Evolutionary conservation across 495 filamentous ascomycete species (phyloP).

Genomic region (Endocarpon pusillum): DNA sequence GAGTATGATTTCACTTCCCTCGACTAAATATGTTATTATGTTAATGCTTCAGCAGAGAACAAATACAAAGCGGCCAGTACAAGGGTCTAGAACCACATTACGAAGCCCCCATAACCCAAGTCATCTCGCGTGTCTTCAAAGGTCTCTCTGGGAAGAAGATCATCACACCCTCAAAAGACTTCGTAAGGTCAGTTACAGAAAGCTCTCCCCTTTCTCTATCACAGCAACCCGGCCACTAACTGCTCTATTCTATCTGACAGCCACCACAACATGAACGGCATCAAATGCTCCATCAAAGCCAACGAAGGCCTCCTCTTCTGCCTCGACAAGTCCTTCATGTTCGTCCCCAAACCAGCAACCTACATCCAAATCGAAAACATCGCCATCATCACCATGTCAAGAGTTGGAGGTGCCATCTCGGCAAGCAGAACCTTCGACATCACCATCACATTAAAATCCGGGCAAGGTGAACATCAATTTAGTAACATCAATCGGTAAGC

Average conservation of each 20-base stretch:
- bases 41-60: slow-evolving; percentile 52
- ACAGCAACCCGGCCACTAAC: neutral
- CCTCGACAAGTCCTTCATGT: slow-evolving; percentile 96
- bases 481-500: slow-evolving; percentile 90
- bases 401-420: slow-evolving; percentile 84
- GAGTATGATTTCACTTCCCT: slow-evolving; percentile 30
- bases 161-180: slow-evolving; percentile 83
- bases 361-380: slow-evolving; percentile 91
- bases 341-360: slow-evolving; percentile 93
- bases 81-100: slow-evolving; percentile 77
- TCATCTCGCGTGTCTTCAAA: slow-evolving; percentile 86
- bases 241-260: slow-evolving; percentile 18
- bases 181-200: slow-evolving; percentile 38
- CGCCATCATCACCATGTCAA: slow-evolving; percentile 78
- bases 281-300: slow-evolving; percentile 98
- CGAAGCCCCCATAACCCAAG: slow-evolving; percentile 77
- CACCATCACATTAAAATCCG: slow-evolving; percentile 67
- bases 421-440: slow-evolving; percentile 96
- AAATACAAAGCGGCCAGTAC: slow-evolving; percentile 85
- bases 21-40: slow-evolving; percentile 16
- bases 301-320: slow-evolving; percentile 96
- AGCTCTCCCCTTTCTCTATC: neutral
- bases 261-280: slow-evolving; percentile 83
- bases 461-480: slow-evolving; percentile 73
- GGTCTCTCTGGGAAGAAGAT: slow-evolving; percentile 89